A percentile compares a stretch with the other conserved stretches of the same genome.
Conservation (phyloP, 2,329 filamentous ascomycete genomes). For the Calonectria pteridis region DNA sequence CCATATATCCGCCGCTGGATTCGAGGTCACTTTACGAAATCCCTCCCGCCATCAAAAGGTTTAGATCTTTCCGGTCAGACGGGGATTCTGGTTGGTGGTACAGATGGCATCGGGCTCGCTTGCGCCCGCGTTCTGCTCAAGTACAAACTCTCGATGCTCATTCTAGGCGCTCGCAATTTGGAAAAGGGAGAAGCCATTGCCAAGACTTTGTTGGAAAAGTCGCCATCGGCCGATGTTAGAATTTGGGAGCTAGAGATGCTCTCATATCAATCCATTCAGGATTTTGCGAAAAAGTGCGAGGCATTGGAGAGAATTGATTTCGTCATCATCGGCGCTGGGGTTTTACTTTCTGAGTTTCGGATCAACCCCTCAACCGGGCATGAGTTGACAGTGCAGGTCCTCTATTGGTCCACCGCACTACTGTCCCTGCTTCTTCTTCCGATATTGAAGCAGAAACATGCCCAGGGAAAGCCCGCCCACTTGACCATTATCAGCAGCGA, state of each 20-base stretch:
- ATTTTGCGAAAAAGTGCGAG: neutral
- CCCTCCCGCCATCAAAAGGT: too few species aligned
- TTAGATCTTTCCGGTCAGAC: too few species aligned
- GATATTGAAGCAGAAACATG: neutral
- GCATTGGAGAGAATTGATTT: neutral
- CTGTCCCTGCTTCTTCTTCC: neutral
- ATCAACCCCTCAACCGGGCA: neutral
- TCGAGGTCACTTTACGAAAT: too few species aligned
- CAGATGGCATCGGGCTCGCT: too few species aligned
- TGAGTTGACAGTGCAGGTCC: neutral
- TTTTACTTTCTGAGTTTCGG: neutral
- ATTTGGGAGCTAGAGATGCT: neutral
- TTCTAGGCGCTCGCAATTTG: neutral
- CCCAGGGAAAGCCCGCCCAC: neutral
- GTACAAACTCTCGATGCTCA: neutral
- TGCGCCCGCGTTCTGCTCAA: neutral
- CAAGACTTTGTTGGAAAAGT: neutral
- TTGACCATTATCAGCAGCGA: neutral
- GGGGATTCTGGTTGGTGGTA: too few species aligned
- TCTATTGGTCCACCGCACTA: neutral
- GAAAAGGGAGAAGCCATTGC: neutral
- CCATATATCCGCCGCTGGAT: too few species aligned
- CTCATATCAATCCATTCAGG: neutral
- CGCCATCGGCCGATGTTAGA: neutral
- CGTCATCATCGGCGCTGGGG: neutral